Percentiles rank a stretch among this genome's conserved stretches.
These are phyloP conservation scores for Domatiomyces catenatus DNA, from an alignment of 2,329 filamentous ascomycete species.

Conservation along the genomic window DNA sequence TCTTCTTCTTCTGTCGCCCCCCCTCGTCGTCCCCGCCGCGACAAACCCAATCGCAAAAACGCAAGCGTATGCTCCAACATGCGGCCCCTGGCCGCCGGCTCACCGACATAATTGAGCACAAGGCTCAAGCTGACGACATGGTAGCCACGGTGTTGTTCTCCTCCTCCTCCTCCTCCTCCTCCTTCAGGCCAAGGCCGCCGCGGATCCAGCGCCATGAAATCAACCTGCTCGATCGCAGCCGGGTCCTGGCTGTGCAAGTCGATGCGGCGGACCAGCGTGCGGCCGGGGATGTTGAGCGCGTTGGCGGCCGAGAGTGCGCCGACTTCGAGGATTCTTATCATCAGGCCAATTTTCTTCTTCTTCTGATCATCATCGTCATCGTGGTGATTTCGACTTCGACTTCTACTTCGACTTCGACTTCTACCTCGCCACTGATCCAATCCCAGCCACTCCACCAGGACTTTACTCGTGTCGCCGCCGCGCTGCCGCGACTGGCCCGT, in stretches of 20 bases:
- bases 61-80: conserved; percentile 67
- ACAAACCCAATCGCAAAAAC: conserved; percentile 42
- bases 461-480: conserved; percentile 47
- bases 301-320: conserved; percentile 76
- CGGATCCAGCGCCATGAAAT: conserved; percentile 80
- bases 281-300: conserved; percentile 49
- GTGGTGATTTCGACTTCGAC: conserved; percentile 15
- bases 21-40: no score
- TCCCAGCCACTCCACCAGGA: conserved; percentile 44
- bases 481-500: conserved; percentile 44
- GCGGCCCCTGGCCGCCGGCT: conserved; percentile 56
- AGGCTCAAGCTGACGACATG: conserved; percentile 84
- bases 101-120: conserved; percentile 86
- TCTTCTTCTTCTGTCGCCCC: not conserved
- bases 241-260: conserved; percentile 71
- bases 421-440: no score
- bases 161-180: not conserved
- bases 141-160: conserved; percentile 36
- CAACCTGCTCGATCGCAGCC: conserved; percentile 61
- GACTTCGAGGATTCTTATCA: conserved; percentile 64
- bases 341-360: not conserved
- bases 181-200: conserved; percentile 30
- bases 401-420: conserved; percentile 16
- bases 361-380: not conserved
- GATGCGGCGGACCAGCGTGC: conserved; percentile 42